phyloP scores from a whole-genome alignment of 768 basidiomycete species.

The Auricularia sp. region DNA sequence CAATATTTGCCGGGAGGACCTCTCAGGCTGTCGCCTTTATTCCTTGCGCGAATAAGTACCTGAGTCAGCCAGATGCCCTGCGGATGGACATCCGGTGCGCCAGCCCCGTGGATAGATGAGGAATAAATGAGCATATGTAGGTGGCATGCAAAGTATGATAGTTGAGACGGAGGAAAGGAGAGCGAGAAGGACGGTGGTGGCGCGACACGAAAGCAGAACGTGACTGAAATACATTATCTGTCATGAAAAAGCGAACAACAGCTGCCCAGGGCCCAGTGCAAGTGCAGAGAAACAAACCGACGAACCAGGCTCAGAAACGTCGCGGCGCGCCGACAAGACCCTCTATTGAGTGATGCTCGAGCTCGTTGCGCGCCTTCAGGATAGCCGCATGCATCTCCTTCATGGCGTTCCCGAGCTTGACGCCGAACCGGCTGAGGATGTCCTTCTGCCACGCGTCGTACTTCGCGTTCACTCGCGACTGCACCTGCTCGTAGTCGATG shows the following conservation, averaged over 20 bases:
- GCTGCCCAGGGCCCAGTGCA: background rate
- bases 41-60: background rate
- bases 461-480: constrained; percentile 94
- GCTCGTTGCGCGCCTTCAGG: constrained; percentile 85
- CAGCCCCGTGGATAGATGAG: background rate
- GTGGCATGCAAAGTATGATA: background rate
- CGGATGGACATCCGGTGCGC: background rate
- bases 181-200: background rate
- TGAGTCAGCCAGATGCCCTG: background rate
- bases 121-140: background rate
- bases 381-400: constrained; percentile 95
- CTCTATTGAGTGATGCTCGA: constrained; percentile 95
- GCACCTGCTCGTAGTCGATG: constrained; percentile 97
- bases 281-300: background rate
- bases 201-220: background rate
- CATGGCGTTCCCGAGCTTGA: constrained; percentile 89
- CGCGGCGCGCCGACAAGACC: constrained; percentile 55
- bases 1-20: background rate
- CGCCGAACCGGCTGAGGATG: constrained; percentile 83
- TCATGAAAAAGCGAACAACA: background rate
- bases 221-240: background rate
- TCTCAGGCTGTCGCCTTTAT: background rate
- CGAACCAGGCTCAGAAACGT: constrained; percentile 32
- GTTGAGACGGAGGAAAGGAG: background rate
- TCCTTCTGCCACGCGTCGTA: constrained; percentile 98